Evolutionary conservation across 2,329 filamentous ascomycete genomes (phyloP), one percentile per base, ranked within the genome.

Genomic region (Teratosphaeria viscida): DNA sequence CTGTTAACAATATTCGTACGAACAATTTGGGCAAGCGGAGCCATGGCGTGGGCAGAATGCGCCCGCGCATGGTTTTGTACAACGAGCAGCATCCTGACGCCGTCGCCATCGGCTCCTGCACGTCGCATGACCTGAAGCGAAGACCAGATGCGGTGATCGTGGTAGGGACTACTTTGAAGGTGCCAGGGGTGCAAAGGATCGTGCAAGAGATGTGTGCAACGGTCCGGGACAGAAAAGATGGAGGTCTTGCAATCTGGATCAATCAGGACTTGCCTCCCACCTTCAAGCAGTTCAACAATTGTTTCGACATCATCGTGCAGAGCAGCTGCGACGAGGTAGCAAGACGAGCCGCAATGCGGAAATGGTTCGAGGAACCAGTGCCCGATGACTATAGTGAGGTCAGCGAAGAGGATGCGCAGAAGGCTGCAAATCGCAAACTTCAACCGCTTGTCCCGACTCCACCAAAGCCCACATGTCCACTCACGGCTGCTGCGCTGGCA

Each of bases 41-140:
- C 70, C 94, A 96, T 70, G 94, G 94, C 1, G 88, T 99, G 67
- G 94, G 94, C 52, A 85, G 89, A 62, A 78, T 99, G 63, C 85
- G 94, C 26, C 94, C 94, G 26, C 85, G 94, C 60, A 96, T 99
- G 78, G 92, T 97, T 4, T 81, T 99, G 10, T 99, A 99, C 78
- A 96, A 97, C 72, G 94, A 99, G 73, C 88, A 90, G 72, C 96
- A 97, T 71, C 94, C 94, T 0, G 94, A 99, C 65, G 90, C 94
- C 66, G 92, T 96, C 67, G 92, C 94, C 14, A 99, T 99, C 72
- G 92, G 92, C 52, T 89, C 89, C 26, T 92, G 96, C 49, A 90
- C 92, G 57, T 85, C 85, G 64, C 87, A 92, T 4, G 94, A 99
- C 72, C 78, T 97, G 60, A 88, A 90, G 62, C 83, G 87, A 52